Evolutionary conservation across 2,329 filamentous ascomycete species (phyloP), one percentile per base, ranked within the genome.

Genomic region (Alternaria rosae): DNA sequence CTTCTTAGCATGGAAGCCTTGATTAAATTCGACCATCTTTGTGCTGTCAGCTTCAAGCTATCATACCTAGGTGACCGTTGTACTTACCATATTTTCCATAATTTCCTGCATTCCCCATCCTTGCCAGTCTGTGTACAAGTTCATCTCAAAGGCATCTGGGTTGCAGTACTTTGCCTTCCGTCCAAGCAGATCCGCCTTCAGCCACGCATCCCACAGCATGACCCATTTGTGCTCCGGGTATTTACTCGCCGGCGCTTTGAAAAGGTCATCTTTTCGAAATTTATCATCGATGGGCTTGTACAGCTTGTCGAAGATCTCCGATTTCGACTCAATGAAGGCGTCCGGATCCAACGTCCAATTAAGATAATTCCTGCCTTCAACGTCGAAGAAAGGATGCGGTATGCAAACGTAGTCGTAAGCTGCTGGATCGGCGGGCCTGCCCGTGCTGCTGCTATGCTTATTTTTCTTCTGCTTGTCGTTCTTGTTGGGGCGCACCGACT

Each of bases 171-270:
- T 57, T 10, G 55, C 52, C 26, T 61, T 58, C 8, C 44, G 42
- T 8, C 11, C 12, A 6, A 54, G 45, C 2, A 64, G 42, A 21
- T 56, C 45, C 15, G 17, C 48, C 47, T 57, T 66, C n/a, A 61
- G 47, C 57, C 56, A 70, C 20, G 56, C 61, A n/a, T 53, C 44
- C 54, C 57, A 55, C 63, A 69, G 57, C 7, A 70, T 71, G 6
- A 72, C 54, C 69, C 70, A 72, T 53, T 71, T 72, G 54, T 65
- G 63, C 12, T 57, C 58, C 11, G 47, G 47, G 21, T 65, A 50
- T 2, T 70, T 42, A 9, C 25, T 20, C 8, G 66, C 57, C 23
- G 57, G 38, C 15, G 57, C 17, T n/a, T 59, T 43, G 25, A 54
- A 59, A 13, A 69, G 57, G 5, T 43, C 53, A 3, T 52, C 53